Evolutionary conservation across 179 eudicot genomes (phyloP).

Genomic region (Silene vulgaris): DNA sequence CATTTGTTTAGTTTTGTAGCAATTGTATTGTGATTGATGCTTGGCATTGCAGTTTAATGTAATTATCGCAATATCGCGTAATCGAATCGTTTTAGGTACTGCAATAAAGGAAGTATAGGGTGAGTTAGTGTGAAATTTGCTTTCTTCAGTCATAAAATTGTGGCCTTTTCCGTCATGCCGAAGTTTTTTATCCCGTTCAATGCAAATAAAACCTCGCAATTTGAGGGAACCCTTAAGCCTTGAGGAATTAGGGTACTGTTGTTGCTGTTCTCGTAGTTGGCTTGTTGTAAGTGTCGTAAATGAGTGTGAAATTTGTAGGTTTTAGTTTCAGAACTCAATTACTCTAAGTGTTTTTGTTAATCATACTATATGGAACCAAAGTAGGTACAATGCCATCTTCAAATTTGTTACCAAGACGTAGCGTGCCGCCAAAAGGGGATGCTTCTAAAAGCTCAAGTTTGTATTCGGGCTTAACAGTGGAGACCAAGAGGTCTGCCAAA

Average conservation of each 20-base stretch:
- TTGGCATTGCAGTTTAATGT: not conserved
- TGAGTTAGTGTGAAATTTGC: not conserved
- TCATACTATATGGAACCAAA: not conserved
- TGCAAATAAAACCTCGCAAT: not conserved
- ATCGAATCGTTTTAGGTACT: too few relatives aligned
- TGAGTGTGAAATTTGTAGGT: not conserved
- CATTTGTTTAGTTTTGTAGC: not conserved
- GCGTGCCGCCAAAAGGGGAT: conserved; percentile 44
- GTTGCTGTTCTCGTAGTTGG: too few relatives aligned
- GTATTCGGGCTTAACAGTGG: conserved; percentile 20
- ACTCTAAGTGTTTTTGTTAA: too few relatives aligned
- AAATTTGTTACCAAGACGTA: conserved; percentile 55
- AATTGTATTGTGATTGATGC: not conserved
- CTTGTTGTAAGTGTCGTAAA: too few relatives aligned
- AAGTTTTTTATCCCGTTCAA: not conserved
- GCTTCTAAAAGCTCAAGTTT: conserved; percentile 24
- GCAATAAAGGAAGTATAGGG: not conserved
- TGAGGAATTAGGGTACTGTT: too few relatives aligned
- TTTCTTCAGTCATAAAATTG: not conserved
- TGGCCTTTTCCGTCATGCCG: too few relatives aligned
- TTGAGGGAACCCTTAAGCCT: too few relatives aligned
- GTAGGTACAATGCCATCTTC: conserved; percentile 57
- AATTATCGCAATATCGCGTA: too few relatives aligned
- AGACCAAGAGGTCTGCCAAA: conserved; percentile 14
- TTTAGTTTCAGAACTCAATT: not conserved